A percentile compares a stretch with the other conserved stretches of the same genome.
Evolutionary conservation across 306 rosid genomes (phyloP).

Genomic region (Rubus parviflorus): DNA sequence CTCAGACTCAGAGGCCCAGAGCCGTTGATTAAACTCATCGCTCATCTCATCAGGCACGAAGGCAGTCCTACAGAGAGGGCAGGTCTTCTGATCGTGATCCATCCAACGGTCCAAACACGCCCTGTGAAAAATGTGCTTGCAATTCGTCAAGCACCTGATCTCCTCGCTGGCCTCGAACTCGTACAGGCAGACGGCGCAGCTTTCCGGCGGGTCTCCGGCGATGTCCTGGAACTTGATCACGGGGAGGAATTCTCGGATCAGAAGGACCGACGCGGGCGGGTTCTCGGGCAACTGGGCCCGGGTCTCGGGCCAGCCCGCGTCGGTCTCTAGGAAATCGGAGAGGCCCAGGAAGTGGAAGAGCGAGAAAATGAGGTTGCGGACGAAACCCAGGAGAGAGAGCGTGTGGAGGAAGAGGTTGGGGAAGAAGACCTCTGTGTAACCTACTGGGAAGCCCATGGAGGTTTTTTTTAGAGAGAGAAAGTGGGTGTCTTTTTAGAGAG

Average conservation of each 20-base stretch:
- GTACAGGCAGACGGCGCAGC: slow-evolving; percentile 76
- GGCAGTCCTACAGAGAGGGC: slow-evolving; percentile 81
- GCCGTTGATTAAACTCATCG: slow-evolving; percentile 63
- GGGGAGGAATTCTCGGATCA: slow-evolving; percentile 74
- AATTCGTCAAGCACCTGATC: slow-evolving; percentile 74
- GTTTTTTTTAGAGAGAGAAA: slow-evolving; percentile 24
- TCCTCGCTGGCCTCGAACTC: slow-evolving; percentile 70
- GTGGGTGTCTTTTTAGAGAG: neutral
- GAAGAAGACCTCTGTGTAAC: slow-evolving; percentile 62
- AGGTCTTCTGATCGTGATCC: slow-evolving; percentile 86
- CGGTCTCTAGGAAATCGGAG: slow-evolving; percentile 66
- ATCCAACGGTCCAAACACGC: slow-evolving; percentile 92
- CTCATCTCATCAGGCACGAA: slow-evolving; percentile 60
- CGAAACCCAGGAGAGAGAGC: slow-evolving; percentile 57
- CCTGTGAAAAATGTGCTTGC: slow-evolving; percentile 83
- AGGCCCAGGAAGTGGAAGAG: slow-evolving; percentile 63
- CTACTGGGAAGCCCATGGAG: slow-evolving; percentile 83
- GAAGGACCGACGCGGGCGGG: slow-evolving; percentile 57
- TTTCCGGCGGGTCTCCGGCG: slow-evolving; percentile 35
- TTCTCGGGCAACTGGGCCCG: slow-evolving; percentile 14
- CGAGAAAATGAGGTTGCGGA: slow-evolving; percentile 49
- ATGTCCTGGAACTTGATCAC: slow-evolving; percentile 46
- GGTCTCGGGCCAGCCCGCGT: slow-evolving; percentile 42
- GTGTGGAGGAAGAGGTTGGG: slow-evolving; percentile 63
- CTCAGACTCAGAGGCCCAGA: slow-evolving; percentile 62